phyloP scores from a whole-genome alignment of 495 filamentous ascomycete genomes.

The Trichocladium uniseriatum region DNA sequence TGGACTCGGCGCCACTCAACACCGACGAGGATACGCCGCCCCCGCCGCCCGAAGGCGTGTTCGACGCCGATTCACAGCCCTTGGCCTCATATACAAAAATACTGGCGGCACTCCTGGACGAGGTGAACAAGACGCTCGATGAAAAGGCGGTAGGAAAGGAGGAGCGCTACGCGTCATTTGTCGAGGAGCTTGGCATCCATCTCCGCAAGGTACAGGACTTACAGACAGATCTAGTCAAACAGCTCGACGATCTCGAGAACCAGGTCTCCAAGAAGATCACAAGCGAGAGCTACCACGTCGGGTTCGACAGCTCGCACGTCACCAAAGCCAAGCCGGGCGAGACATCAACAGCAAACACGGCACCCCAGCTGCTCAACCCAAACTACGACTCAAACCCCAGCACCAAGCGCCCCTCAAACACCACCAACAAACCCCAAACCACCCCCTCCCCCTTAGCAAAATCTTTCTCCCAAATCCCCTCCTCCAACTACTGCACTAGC shows the following conservation, averaged over 20 bases:
- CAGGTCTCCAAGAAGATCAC: slow-evolving; percentile 88
- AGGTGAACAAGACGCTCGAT: slow-evolving; percentile 84
- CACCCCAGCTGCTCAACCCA: slow-evolving; percentile 72
- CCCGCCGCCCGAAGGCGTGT: slow-evolving; percentile 61
- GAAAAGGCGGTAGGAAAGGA: slow-evolving; percentile 47
- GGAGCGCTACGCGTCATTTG: slow-evolving; percentile 59
- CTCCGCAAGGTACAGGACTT: slow-evolving; percentile 64
- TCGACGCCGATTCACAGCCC: slow-evolving; percentile 58
- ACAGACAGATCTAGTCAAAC: slow-evolving; percentile 60
- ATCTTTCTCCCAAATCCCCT: slow-evolving; percentile 68
- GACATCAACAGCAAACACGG: slow-evolving; percentile 34
- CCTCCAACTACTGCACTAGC: slow-evolving; percentile 61
- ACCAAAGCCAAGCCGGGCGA: slow-evolving; percentile 44
- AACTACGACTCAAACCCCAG: slow-evolving; percentile 31
- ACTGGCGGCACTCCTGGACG: slow-evolving; percentile 85
- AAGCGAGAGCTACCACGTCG: slow-evolving; percentile 82
- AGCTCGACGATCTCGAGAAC: slow-evolving; percentile 73
- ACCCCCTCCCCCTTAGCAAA: slow-evolving; percentile 66
- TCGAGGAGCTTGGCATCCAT: slow-evolving; percentile 66
- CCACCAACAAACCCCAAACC: slow-evolving; percentile 40
- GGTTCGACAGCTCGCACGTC: slow-evolving; percentile 77
- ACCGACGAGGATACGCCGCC: slow-evolving; percentile 68
- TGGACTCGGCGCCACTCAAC: slow-evolving; percentile 56
- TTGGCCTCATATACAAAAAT: slow-evolving; percentile 94
- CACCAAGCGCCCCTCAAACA: slow-evolving; percentile 1